phyloP scores from a whole-genome alignment of 2,329 filamentous ascomycete species.

The Ilyonectria sp. region DNA sequence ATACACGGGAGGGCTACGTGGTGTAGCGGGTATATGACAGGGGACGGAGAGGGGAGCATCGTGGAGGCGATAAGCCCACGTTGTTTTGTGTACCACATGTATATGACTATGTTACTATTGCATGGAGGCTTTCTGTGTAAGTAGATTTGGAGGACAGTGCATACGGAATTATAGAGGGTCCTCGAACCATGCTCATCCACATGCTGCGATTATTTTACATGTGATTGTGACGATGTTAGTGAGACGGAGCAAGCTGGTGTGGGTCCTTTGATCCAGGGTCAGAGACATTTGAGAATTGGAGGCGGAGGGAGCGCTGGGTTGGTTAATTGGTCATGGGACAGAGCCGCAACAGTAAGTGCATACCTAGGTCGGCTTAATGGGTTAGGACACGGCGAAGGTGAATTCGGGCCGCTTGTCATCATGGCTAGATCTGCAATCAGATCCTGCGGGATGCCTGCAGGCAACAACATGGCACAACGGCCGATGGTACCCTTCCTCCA shows the following conservation, averaged over 20 bases:
- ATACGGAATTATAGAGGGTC: conserved; percentile 37
- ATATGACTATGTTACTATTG: conserved; percentile 38
- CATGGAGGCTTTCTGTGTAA: conserved; percentile 16
- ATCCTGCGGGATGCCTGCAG: conserved; percentile 34
- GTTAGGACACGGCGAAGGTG: background rate
- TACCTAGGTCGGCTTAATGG: background rate
- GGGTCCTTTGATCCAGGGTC: conserved; percentile 36
- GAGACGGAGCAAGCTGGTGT: conserved; percentile 25
- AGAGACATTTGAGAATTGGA: conserved; percentile 6
- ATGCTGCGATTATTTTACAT: conserved; percentile 36
- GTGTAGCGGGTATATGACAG: conserved; percentile 20
- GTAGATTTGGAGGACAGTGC: conserved; percentile 36
- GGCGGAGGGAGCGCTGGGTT: conserved; percentile 8
- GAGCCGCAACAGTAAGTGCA: conserved; percentile 25
- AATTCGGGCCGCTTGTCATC: background rate
- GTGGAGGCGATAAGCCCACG: background rate
- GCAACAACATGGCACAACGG: conserved; percentile 1
- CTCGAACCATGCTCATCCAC: conserved; percentile 19
- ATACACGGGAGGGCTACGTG: conserved; percentile 16
- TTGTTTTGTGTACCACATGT: conserved; percentile 41
- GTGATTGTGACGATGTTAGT: conserved; percentile 38
- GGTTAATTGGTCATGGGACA: conserved; percentile 15
- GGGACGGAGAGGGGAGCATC: background rate
- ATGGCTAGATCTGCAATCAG: conserved; percentile 21
- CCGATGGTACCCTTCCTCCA: conserved; percentile 23